A percentile compares a stretch with the other conserved stretches of the same genome.
Evolutionary conservation across 2,329 filamentous ascomycete species (phyloP).

Genomic region (Xylariaceae sp.): DNA sequence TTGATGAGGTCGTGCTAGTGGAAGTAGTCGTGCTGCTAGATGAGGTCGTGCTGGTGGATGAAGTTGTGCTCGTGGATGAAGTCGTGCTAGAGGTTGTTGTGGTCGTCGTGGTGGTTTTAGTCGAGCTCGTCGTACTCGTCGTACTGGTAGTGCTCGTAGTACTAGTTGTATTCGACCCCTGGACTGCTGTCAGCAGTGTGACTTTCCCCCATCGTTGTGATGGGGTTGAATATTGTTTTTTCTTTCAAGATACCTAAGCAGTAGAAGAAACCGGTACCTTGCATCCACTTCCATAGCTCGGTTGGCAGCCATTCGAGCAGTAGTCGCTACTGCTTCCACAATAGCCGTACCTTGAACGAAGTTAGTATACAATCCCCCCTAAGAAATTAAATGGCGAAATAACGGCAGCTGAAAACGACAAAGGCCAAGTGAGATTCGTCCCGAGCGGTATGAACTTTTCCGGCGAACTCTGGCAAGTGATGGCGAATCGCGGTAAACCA

Average conservation of each 20-base stretch:
- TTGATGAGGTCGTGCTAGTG: conserved; percentile 7
- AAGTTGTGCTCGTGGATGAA: not conserved
- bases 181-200: not conserved
- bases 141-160: not conserved
- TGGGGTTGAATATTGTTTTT: not conserved
- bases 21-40: not conserved
- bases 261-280: conserved; percentile 21
- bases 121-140: not conserved
- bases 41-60: not conserved
- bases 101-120: not conserved
- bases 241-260: not conserved
- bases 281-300: conserved; percentile 31
- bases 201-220: not conserved
- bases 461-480: not conserved
- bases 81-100: not conserved
- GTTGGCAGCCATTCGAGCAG: conserved; percentile 37
- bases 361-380: conserved; percentile 13
- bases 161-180: not conserved
- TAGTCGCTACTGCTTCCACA: conserved; percentile 39
- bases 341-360: conserved; percentile 27
- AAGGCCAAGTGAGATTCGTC: not conserved
- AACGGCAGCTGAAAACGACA: not conserved
- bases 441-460: not conserved
- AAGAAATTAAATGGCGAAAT: not conserved
- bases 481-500: not conserved